phyloP scores from a whole-genome alignment of 2,329 filamentous ascomycete species.

The Apiospora marii region DNA sequence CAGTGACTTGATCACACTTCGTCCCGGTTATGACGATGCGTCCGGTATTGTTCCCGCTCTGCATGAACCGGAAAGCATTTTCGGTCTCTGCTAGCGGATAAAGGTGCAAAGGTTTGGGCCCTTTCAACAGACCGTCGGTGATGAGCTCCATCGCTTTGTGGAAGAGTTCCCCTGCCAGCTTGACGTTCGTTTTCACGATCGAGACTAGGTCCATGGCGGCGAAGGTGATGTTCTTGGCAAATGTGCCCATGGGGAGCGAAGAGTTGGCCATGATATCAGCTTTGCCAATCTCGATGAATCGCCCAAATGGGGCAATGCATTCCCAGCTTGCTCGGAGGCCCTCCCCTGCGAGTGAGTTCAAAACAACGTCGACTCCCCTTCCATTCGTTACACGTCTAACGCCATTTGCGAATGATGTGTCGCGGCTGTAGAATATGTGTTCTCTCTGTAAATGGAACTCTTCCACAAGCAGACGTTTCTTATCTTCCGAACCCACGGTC shows the following conservation, averaged over 20 bases:
- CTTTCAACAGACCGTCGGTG: no score
- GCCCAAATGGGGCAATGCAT: not conserved
- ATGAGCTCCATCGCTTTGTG: not conserved
- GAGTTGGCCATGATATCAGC: not conserved
- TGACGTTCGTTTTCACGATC: no score
- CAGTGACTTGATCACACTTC: no score
- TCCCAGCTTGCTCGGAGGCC: not conserved
- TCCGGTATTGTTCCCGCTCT: slow-evolving; percentile 23
- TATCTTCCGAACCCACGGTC: no score
- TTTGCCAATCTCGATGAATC: not conserved
- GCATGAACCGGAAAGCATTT: slow-evolving; percentile 30
- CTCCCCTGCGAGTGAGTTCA: not conserved
- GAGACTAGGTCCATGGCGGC: no score
- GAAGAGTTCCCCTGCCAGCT: no score
- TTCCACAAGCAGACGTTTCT: no score
- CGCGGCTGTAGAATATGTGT: slow-evolving; percentile 26
- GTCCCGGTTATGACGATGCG: not conserved
- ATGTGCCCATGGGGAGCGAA: not conserved
- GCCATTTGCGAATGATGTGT: no score
- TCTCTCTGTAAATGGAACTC: no score
- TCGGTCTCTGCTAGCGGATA: not conserved
- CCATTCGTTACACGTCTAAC: no score
- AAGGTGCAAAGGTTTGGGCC: slow-evolving; percentile 27
- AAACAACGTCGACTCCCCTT: slow-evolving; percentile 26
- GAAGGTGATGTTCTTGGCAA: not conserved